Evolutionary conservation across 345 rosid species (phyloP).

Genomic region (Streptanthus diversifolius): DNA sequence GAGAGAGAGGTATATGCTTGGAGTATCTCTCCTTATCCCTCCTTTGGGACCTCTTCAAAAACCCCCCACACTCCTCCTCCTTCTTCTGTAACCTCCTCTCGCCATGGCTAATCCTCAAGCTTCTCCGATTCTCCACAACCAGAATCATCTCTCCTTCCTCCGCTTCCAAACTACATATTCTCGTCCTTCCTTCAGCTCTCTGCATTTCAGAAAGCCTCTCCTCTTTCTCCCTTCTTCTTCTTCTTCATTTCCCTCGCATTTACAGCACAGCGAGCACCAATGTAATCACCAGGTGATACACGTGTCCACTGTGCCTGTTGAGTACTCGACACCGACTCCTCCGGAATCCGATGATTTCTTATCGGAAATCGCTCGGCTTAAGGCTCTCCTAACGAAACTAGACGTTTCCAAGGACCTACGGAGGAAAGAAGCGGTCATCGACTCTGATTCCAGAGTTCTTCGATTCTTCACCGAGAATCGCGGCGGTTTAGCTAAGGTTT

Average conservation of each 20-base stretch:
- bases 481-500: slow-evolving; percentile 37
- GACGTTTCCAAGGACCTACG: slow-evolving; percentile 32
- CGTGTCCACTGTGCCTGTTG: slow-evolving; percentile 66
- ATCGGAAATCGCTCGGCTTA: slow-evolving; percentile 64
- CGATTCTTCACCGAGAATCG: slow-evolving; percentile 39
- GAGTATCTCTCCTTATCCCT: slow-evolving; percentile 57
- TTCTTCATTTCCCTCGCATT: slow-evolving; percentile 22
- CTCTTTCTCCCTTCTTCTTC: slow-evolving; percentile 25
- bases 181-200: slow-evolving; percentile 20
- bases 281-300: slow-evolving; percentile 35
- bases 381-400: slow-evolving; percentile 50
- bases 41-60: slow-evolving; percentile 24
- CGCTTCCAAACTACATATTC: slow-evolving; percentile 24
- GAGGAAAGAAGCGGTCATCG: slow-evolving; percentile 42
- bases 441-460: slow-evolving; percentile 53
- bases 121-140: slow-evolving; percentile 34
- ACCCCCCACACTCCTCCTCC: slow-evolving; percentile 8
- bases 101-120: slow-evolving; percentile 45
- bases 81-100: slow-evolving; percentile 3
- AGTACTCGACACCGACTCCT: slow-evolving; percentile 61
- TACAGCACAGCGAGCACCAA: neutral
- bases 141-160: slow-evolving; percentile 32
- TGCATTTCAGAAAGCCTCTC: slow-evolving; percentile 31
- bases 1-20: slow-evolving; percentile 57
- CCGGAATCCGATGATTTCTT: slow-evolving; percentile 55